phyloP scores from a whole-genome alignment of 371 early-diverging fungal species.

The Cladochytrium tenue region DNA sequence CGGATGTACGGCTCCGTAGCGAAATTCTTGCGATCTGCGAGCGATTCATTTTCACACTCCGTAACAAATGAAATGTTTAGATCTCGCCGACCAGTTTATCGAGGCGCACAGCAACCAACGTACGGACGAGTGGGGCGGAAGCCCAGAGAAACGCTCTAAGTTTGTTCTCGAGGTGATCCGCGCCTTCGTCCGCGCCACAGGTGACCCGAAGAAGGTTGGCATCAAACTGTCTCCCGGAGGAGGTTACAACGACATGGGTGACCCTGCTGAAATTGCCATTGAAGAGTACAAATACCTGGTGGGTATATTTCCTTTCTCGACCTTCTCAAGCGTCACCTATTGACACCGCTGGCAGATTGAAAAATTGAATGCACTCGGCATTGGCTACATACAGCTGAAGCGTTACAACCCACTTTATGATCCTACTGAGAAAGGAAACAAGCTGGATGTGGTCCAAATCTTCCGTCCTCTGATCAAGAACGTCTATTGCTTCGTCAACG shows the following conservation, averaged over 20 bases:
- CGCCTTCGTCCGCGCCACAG: conserved; percentile 27
- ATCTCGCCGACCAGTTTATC: background rate
- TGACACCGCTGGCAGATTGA: background rate
- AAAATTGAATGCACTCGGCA: background rate
- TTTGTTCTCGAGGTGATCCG: conserved; percentile 37
- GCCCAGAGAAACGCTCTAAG: conserved; percentile 40
- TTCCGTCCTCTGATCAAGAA: background rate
- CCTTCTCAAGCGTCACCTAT: background rate
- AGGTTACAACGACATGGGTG: conserved; percentile 17
- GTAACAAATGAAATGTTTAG: background rate
- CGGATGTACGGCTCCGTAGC: conserved; percentile 35
- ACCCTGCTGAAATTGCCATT: conserved; percentile 1
- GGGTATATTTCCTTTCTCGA: background rate
- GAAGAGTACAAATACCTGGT: conserved; percentile 9
- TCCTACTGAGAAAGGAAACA: background rate
- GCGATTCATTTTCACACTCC: background rate
- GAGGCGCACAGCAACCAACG: conserved; percentile 31
- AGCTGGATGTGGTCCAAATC: background rate
- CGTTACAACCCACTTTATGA: background rate
- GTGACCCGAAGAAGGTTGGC: conserved; percentile 31
- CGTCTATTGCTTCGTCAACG: no score
- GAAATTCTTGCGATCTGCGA: background rate
- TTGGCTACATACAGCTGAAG: background rate
- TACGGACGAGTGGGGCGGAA: conserved; percentile 49
- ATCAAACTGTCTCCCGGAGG: conserved; percentile 40